phyloP scores from a whole-genome alignment of 2,329 filamentous ascomycete genomes.

The Rugonectria rugulosa region DNA sequence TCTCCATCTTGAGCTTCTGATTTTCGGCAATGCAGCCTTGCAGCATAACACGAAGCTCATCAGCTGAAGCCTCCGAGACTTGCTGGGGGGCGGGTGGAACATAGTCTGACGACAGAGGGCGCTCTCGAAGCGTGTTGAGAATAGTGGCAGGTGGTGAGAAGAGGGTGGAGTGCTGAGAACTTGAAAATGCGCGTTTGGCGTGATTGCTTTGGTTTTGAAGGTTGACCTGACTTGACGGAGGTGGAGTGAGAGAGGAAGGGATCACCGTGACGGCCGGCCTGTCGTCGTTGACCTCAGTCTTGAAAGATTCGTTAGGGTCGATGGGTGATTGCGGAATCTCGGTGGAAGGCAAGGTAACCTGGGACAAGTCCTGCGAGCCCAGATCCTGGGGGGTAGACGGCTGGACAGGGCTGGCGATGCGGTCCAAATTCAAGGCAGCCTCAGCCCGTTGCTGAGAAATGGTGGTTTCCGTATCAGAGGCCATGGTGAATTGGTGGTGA shows the following conservation, averaged over 20 bases:
- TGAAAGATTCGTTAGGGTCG: constrained; percentile 58
- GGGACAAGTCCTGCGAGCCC: constrained; percentile 50
- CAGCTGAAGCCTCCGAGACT: constrained; percentile 60
- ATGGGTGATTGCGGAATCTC: constrained; percentile 62
- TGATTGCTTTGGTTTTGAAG: constrained; percentile 38
- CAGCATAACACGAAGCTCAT: constrained; percentile 65
- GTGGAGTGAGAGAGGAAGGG: constrained; percentile 65
- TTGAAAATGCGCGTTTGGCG: constrained; percentile 43
- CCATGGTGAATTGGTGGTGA: constrained; percentile 42
- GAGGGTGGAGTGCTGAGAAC: constrained; percentile 56
- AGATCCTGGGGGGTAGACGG: constrained; percentile 43
- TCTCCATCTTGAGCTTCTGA: constrained; percentile 75
- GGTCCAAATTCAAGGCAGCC: constrained; percentile 41
- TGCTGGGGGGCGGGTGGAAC: constrained; percentile 56
- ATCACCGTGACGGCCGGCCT: constrained; percentile 55
- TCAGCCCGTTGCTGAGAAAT: constrained; percentile 44
- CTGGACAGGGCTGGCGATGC: constrained; percentile 43
- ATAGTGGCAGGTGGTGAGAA: constrained; percentile 64
- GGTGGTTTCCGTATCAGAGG: constrained; percentile 39
- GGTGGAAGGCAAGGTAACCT: constrained; percentile 65
- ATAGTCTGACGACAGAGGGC: constrained; percentile 49
- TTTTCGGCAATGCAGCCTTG: constrained; percentile 63
- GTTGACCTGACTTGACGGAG: constrained; percentile 61
- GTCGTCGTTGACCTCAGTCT: constrained; percentile 59
- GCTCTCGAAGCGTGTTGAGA: constrained; percentile 44